A percentile compares a stretch with the other conserved stretches of the same genome.
Evolutionary conservation across 371 early-diverging fungal genomes (phyloP).

Genomic region (Polyrhizophydium stewartii): DNA sequence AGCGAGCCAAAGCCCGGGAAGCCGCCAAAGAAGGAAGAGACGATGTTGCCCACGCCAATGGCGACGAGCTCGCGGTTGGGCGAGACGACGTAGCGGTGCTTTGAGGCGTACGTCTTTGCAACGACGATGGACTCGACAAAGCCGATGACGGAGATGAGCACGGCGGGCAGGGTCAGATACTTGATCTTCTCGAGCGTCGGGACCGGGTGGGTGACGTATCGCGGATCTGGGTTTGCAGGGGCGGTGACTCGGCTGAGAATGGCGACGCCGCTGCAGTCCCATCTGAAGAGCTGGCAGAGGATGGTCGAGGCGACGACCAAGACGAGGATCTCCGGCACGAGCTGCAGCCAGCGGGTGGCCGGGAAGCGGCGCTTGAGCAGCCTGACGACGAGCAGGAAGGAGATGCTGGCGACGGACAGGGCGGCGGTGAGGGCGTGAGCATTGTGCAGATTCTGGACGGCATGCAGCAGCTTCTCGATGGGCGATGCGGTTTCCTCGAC

Average conservation of each 20-base stretch:
- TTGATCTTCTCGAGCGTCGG: conserved; percentile 58
- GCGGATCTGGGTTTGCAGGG: conserved; percentile 2
- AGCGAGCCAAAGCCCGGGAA: conserved; percentile 90
- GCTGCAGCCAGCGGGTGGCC: conserved; percentile 45
- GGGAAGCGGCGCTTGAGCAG: conserved; percentile 52
- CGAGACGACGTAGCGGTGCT: conserved; percentile 82
- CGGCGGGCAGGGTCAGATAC: conserved; percentile 60
- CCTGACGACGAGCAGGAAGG: conserved; percentile 58
- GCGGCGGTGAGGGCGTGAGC: conserved; percentile 63
- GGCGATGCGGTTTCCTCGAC: conserved; percentile 64
- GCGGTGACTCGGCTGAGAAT: conserved; percentile 70
- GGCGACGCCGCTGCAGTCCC: conserved; percentile 61
- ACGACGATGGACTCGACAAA: conserved; percentile 94
- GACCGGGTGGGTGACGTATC: conserved; percentile 31
- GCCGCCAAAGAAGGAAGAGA: conserved; percentile 75
- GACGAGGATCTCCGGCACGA: conserved; percentile 84
- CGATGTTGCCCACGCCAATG: conserved; percentile 76
- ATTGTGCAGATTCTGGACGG: conserved; percentile 34
- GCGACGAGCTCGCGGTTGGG: conserved; percentile 95
- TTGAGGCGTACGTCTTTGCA: conserved; percentile 81
- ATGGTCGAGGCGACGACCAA: conserved; percentile 68
- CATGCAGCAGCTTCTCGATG: conserved; percentile 61
- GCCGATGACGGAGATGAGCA: conserved; percentile 86
- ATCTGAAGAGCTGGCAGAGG: conserved; percentile 56
- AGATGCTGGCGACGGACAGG: conserved; percentile 63